Base-by-base conservation (phyloP, 2,329 filamentous ascomycete genomes). In the Colletotrichum sp. region DNA sequence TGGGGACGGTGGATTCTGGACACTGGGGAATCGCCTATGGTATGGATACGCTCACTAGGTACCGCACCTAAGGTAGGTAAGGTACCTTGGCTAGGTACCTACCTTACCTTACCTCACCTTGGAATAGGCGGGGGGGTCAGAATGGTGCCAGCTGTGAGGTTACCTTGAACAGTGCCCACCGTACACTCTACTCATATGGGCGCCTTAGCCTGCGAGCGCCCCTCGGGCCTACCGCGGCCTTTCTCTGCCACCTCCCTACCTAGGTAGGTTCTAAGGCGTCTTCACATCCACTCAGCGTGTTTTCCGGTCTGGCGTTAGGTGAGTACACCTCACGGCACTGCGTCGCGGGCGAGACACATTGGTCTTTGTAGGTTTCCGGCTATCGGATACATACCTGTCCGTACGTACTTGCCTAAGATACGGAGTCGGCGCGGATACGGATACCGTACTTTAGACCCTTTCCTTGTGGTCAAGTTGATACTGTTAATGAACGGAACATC, bases 141-240 rank as follows among this genome's bases (percentile, higher is more conserved):
- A 16, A 32, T n/a, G 16, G 59, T 6, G 57, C 16, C 28, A 36
- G 34, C 34, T 36, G 34, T 36, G 15, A 21, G 57, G 24, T 16
- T 44, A 44, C 39, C 8, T 44, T 44, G 18, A 44, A 44, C 18
- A 5, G 18, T 44, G 3, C 39, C 39, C 39, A 44, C 39, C 18
- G 39, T 44, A 18, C 36, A 3, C 8, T 39, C 36, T 39, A 39
- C 36, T 39, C 36, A 16, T 36, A 16, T 18, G 39, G 39, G 39
- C n/a, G 39, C 39, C 39, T 44, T n/a, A 49, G 44, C 10, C n/a
- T 49, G 36, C 21, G 24, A 49, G 28, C 65, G 65, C 49, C 44
- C 62, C 28, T 75, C 68, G 68, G 72, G 39, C 68, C 72, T 75
- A 75, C 72, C 52, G 68, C 72, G 68, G 72, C 18, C 72, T 66